A percentile compares a stretch with the other conserved stretches of the same genome.
Conservation (phyloP, 2,329 filamentous ascomycete genomes). For the Colletotrichum kahawae region DNA sequence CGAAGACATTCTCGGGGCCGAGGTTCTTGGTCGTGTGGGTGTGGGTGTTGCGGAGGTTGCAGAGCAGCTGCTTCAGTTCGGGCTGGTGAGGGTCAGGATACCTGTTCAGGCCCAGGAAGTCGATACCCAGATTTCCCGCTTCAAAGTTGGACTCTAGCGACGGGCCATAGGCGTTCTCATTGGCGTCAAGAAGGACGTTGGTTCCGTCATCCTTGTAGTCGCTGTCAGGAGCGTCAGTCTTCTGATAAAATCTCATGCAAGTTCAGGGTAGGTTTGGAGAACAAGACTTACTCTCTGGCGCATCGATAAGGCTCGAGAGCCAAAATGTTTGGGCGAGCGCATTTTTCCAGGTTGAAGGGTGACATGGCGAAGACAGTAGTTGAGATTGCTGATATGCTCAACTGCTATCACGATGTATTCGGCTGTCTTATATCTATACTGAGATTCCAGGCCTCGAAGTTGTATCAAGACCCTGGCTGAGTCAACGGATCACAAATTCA, state of each 20-base stretch:
- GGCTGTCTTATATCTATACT: conserved; percentile 3
- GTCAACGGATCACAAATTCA: neutral
- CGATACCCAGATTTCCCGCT: conserved; percentile 62
- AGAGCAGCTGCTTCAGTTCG: conserved; percentile 85
- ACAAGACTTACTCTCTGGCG: conserved; percentile 72
- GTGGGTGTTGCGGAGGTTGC: conserved; percentile 85
- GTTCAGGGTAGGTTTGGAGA: neutral
- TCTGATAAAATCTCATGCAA: neutral
- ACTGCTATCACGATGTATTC: neutral
- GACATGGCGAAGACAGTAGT: conserved; percentile 45
- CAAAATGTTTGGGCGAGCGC: conserved; percentile 78
- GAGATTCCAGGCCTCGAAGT: neutral
- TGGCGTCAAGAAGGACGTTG: conserved; percentile 95
- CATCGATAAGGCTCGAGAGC: conserved; percentile 80
- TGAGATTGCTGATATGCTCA: neutral
- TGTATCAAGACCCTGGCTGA: neutral
- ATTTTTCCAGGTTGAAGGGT: conserved; percentile 75
- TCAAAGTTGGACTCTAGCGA: conserved; percentile 65
- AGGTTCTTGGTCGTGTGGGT: conserved; percentile 76
- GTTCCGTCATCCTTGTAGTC: conserved; percentile 99
- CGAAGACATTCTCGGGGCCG: conserved; percentile 84
- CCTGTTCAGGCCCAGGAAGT: conserved; percentile 84
- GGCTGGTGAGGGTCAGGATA: conserved; percentile 97
- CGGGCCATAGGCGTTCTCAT: conserved; percentile 95
- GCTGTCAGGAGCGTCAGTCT: conserved; percentile 50